Conservation (phyloP, 139 green algal genomes). For the Medakamo hakoo region DNA sequence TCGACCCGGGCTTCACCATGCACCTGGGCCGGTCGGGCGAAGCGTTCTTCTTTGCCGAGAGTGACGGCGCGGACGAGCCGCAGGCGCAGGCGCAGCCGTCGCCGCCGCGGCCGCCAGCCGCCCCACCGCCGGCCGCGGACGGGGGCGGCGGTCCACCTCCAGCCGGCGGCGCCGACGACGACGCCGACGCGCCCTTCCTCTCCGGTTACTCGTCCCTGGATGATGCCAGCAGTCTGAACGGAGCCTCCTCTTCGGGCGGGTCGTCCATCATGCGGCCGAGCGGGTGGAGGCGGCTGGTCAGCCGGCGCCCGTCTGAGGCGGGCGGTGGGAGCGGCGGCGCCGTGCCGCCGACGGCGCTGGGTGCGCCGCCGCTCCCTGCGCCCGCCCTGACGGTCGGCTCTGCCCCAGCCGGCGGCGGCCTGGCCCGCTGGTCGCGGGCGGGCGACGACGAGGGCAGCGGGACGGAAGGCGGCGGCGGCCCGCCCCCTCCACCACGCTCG, state of each 20-base stretch:
- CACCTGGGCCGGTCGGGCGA: constrained; percentile 59
- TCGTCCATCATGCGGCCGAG: too few species aligned
- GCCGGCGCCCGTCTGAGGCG: too few species aligned
- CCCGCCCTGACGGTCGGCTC: background rate
- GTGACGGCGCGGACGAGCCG: constrained; percentile 19
- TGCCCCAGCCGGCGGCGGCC: background rate
- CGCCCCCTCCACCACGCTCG: background rate
- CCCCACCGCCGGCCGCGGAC: too few species aligned
- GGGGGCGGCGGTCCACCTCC: background rate
- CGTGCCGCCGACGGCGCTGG: background rate
- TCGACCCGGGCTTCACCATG: constrained; percentile 44
- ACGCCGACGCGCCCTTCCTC: background rate
- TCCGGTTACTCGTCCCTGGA: constrained; percentile 38
- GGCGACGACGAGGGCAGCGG: background rate
- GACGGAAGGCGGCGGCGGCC: background rate
- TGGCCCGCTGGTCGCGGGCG: background rate
- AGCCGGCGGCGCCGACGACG: constrained; percentile 10
- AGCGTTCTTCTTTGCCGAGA: constrained; percentile 52
- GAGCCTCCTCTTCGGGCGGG: too few species aligned
- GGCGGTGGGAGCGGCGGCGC: too few species aligned
- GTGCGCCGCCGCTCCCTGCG: background rate
- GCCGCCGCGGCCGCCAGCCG: background rate
- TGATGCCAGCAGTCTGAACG: too few species aligned
- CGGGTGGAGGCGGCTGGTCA: too few species aligned
- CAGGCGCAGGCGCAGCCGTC: background rate